A percentile compares a stretch with the other conserved stretches of the same genome.
These are phyloP conservation scores for Aspergillus sp. DNA, from an alignment of 2,329 filamentous ascomycete species.

Conservation along the genomic window DNA sequence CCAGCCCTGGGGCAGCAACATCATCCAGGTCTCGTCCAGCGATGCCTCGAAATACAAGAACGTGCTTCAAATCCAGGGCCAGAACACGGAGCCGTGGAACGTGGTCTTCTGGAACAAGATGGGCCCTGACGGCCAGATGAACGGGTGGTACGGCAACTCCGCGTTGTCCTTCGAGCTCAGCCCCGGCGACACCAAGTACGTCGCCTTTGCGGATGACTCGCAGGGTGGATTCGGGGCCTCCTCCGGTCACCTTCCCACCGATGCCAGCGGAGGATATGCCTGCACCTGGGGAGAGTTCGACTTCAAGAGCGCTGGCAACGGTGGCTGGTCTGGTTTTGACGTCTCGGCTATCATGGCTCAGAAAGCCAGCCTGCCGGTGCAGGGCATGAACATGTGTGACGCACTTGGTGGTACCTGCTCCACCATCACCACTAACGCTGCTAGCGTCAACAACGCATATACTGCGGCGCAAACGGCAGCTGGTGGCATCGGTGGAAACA, in stretches of 20 bases:
- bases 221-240: constrained; percentile 29
- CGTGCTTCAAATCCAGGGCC: constrained; percentile 27
- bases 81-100: constrained; percentile 25
- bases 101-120: constrained; percentile 36
- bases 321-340: constrained; percentile 27
- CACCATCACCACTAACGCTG: constrained; percentile 17
- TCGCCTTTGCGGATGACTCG: constrained; percentile 29
- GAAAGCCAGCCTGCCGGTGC: constrained; percentile 20
- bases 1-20: constrained; percentile 34
- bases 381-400: constrained; percentile 32
- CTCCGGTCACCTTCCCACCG: constrained; percentile 18
- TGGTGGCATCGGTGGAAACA: constrained; percentile 30
- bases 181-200: constrained; percentile 28
- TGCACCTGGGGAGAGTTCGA: constrained; percentile 31
- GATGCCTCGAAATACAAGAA: constrained; percentile 29
- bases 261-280: constrained; percentile 20
- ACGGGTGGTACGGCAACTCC: constrained; percentile 29
- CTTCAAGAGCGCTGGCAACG: constrained; percentile 21
- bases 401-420: constrained; percentile 21
- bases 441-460: constrained; percentile 25
- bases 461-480: constrained; percentile 16
- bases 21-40: constrained; percentile 25
- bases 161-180: constrained; percentile 25
- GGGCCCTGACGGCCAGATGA: constrained; percentile 24
- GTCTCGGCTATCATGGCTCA: constrained; percentile 29